Conservation (phyloP, 805 yeast species). For the Saccharomyces paradoxus region DNA sequence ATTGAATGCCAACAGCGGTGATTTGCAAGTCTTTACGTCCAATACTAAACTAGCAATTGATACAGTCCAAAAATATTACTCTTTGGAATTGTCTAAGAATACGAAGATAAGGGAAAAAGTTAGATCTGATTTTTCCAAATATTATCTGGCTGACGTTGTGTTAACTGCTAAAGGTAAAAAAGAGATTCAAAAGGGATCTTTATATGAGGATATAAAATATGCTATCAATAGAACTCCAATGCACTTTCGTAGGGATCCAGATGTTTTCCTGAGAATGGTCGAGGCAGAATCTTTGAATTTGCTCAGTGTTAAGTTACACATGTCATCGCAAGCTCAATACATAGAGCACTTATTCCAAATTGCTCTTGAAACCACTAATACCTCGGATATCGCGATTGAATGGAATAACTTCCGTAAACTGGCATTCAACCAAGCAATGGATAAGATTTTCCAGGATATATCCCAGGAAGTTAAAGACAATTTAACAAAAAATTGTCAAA, state of each 20-base stretch:
- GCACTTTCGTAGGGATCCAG: slow-evolving; percentile 71
- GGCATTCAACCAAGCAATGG: slow-evolving; percentile 59
- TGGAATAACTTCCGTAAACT: slow-evolving; percentile 76
- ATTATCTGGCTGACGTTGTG: slow-evolving; percentile 61
- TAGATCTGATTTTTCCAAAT: slow-evolving; percentile 52
- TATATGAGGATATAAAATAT: slow-evolving; percentile 85
- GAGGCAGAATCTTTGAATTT: slow-evolving; percentile 82
- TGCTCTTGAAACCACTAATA: slow-evolving; percentile 66
- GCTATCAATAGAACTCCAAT: slow-evolving; percentile 72
- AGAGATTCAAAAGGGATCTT: slow-evolving; percentile 70
- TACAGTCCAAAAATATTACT: slow-evolving; percentile 65
- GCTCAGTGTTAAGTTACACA: slow-evolving; percentile 52
- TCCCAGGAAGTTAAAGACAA: slow-evolving; percentile 76
- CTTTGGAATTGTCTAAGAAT: slow-evolving; percentile 73
- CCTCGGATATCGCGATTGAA: slow-evolving; percentile 61
- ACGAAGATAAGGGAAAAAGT: slow-evolving; percentile 70
- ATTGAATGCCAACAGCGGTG: slow-evolving; percentile 27
- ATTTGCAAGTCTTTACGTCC: slow-evolving; percentile 35
- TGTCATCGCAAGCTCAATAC: slow-evolving; percentile 33
- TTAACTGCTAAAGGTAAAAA: slow-evolving; percentile 77
- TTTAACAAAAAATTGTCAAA: slow-evolving; percentile 66
- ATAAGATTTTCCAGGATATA: slow-evolving; percentile 57
- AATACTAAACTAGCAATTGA: slow-evolving; percentile 55
- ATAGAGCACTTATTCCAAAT: slow-evolving; percentile 41
- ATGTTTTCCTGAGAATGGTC: slow-evolving; percentile 76